Evolutionary conservation across 768 basidiomycete species (phyloP).

Genomic region (Lactarius evosmus): DNA sequence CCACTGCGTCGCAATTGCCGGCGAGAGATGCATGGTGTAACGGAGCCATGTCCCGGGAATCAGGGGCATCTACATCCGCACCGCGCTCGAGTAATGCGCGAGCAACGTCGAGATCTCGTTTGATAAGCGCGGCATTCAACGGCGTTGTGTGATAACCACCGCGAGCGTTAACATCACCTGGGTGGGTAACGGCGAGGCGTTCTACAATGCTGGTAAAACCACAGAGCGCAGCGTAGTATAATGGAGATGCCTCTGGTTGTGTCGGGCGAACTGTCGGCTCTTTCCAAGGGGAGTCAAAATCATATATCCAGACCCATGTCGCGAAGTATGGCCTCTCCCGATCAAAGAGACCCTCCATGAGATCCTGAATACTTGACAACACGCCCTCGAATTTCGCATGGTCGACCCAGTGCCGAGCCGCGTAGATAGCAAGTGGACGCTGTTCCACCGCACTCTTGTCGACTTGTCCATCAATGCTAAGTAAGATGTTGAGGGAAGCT

Average conservation of each 20-base stretch:
- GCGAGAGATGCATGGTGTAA: neutral
- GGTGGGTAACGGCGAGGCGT: neutral
- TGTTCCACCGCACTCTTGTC: neutral
- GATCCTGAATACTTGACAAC: neutral
- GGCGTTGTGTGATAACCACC: neutral
- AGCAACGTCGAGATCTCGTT: neutral
- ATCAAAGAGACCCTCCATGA: constrained; percentile 9
- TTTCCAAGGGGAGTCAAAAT: neutral
- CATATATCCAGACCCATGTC: constrained; percentile 12
- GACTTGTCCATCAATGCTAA: neutral
- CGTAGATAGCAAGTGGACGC: neutral
- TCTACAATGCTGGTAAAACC: neutral
- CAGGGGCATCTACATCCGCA: neutral
- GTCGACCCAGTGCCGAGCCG: constrained; percentile 5
- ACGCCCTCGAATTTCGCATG: neutral
- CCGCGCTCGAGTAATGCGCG: neutral
- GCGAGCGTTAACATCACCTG: neutral
- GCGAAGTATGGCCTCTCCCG: neutral
- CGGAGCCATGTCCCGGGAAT: fast-evolving
- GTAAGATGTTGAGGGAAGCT: constrained; percentile 1
- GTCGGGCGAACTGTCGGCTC: neutral
- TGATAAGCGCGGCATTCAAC: neutral
- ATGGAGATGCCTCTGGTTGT: neutral
- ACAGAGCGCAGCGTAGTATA: constrained; percentile 3
- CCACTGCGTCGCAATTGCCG: neutral